Conservation (phyloP, 2,329 filamentous ascomycete species). For the Grosmannia huntii region DNA sequence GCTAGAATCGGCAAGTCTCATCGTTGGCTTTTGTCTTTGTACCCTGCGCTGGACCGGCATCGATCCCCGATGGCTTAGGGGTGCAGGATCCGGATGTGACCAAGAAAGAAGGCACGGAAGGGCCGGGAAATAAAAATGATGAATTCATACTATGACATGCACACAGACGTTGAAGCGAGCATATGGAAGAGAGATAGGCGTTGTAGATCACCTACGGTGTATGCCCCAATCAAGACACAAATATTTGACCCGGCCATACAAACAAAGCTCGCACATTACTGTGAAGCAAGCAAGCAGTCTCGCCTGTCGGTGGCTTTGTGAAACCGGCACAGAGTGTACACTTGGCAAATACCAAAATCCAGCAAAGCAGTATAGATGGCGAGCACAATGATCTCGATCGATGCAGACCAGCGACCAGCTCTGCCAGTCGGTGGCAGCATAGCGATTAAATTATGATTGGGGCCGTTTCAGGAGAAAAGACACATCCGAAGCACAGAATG, state of each 20-base stretch:
- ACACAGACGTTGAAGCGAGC: not conserved
- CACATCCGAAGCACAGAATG: too few relatives aligned
- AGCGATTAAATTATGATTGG: too few relatives aligned
- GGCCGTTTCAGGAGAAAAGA: too few relatives aligned
- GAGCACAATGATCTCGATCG: too few relatives aligned
- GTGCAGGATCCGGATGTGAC: not conserved
- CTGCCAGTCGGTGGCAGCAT: too few relatives aligned
- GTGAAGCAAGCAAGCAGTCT: not conserved
- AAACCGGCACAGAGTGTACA: too few relatives aligned
- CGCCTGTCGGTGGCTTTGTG: too few relatives aligned
- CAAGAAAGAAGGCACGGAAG: not conserved
- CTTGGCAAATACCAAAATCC: too few relatives aligned
- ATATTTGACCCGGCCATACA: not conserved
- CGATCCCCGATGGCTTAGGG: not conserved
- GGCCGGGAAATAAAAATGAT: not conserved
- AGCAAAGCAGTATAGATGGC: too few relatives aligned
- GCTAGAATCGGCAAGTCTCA: not conserved
- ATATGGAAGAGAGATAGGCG: not conserved
- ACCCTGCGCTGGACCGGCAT: not conserved
- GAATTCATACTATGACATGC: not conserved
- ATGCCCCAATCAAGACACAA: not conserved
- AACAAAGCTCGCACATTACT: not conserved
- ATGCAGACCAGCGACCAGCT: too few relatives aligned
- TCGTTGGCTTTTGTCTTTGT: not conserved
- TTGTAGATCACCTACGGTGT: too few relatives aligned